phyloP scores from a whole-genome alignment of 306 rosid species.

The Corylus avellana region DNA sequence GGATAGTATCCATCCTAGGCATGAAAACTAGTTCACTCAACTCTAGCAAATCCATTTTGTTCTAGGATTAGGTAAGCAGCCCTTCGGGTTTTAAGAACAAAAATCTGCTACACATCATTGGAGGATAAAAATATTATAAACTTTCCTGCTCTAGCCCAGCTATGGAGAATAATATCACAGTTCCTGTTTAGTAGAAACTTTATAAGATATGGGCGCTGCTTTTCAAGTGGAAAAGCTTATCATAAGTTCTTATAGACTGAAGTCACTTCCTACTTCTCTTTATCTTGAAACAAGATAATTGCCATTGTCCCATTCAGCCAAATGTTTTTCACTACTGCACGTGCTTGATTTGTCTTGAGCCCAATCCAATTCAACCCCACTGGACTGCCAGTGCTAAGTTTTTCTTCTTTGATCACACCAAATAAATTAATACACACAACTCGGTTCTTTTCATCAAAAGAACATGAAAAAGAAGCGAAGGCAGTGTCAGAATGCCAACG shows the following conservation, averaged over 20 bases:
- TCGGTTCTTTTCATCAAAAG: neutral
- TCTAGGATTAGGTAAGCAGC: neutral
- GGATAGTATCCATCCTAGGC: neutral
- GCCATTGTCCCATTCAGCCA: neutral
- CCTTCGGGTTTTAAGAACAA: neutral
- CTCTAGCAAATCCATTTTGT: neutral
- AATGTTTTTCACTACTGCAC: neutral
- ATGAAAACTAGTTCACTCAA: neutral
- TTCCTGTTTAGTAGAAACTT: no score
- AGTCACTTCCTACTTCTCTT: neutral
- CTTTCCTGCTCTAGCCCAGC: no score
- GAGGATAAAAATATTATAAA: no score
- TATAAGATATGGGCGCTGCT: neutral
- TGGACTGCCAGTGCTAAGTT: neutral
- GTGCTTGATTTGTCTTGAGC: neutral
- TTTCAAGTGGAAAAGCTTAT: neutral
- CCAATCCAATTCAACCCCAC: neutral
- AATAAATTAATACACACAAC: neutral
- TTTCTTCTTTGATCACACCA: neutral
- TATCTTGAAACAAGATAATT: neutral
- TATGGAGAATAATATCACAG: no score
- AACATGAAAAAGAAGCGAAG: neutral
- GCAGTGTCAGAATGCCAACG: slow-evolving; percentile 25
- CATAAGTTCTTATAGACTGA: neutral
- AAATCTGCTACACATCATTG: no score